Base-by-base conservation (phyloP, 345 rosid species). In the Zanthoxylum bungeanum region DNA sequence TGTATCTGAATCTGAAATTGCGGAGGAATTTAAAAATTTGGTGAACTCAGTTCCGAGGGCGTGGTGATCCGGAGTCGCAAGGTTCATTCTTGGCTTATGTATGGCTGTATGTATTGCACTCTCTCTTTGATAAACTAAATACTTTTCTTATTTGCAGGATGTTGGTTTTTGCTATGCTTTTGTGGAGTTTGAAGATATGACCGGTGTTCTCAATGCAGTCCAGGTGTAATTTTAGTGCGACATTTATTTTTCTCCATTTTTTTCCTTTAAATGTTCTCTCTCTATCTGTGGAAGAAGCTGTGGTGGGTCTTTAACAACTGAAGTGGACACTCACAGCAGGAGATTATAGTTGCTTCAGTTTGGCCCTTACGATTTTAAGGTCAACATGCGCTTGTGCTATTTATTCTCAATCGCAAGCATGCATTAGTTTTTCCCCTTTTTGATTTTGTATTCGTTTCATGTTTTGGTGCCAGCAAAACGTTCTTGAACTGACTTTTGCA, bases 121-220 rank as follows among this genome's bases (percentile, higher is more conserved):
- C 14, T 57, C 57, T 40, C 4, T 50, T 30, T 27, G 61, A 17
- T 33, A 21, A 36, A 62, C 78, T 56, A 80, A 64, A 28, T n/a
- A n/a, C 30, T 56, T 11, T 9, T 71, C 22, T 37, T 60, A 3
- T 22, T 10, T 78, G 76, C 86, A 89, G 92, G 92, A 89, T 79
- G 81, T 85, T 52, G 95, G 90, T 47, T 85, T 89, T 52, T 87
- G 90, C 74, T 87, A 84, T 76, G 95, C 92, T 46, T 89, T 89
- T 77, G 95, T 89, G 56, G 92, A 89, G 79, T 87, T 84, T 78
- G 90, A 84, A 80, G 92, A 87, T 57, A 78, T 84, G 83, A 47
- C 66, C n/a, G 78, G 89, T 58, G 90, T 89, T 69, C 77, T 69
- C 39, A 86, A 74, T 72, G 92, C 92, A 36, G 76, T 86, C 66